A percentile compares a stretch with the other conserved stretches of the same genome.
Conservation (phyloP, 139 green algal species). For the Nannochloris sp. region DNA sequence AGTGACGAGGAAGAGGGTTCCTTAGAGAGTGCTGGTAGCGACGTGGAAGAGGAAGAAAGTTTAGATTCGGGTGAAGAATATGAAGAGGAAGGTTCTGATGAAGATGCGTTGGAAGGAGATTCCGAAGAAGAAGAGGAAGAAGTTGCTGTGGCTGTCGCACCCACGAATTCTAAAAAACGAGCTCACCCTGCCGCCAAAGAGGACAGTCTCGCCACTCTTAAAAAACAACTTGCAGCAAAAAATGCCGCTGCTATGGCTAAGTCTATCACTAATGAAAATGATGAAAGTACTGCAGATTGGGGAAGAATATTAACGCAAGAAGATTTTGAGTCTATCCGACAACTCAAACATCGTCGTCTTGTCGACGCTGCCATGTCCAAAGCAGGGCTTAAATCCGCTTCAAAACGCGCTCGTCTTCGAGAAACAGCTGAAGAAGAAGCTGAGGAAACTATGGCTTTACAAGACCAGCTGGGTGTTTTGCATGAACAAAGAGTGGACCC, state of each 20-base stretch:
- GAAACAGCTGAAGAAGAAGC: conserved; percentile 69
- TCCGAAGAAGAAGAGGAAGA: conserved; percentile 14
- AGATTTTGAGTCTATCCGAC: conserved; percentile 80
- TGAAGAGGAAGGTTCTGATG: conserved; percentile 5
- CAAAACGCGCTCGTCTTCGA: conserved; percentile 33
- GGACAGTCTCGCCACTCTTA: conserved; percentile 30
- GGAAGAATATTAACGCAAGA: conserved; percentile 71
- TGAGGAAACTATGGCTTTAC: conserved; percentile 51
- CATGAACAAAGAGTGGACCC: conserved; percentile 52
- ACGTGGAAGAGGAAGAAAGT: conserved; percentile 9
- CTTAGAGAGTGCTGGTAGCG: not conserved
- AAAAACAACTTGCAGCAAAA: conserved; percentile 28
- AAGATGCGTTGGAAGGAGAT: conserved; percentile 10
- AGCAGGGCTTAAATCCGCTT: conserved; percentile 70
- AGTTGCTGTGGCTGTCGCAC: conserved; percentile 8
- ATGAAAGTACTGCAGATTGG: conserved; percentile 49
- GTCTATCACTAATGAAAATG: not conserved
- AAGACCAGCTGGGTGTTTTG: conserved; percentile 15
- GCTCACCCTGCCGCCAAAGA: not conserved
- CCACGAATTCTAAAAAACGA: not conserved
- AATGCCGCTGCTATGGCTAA: not conserved
- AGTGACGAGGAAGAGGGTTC: conserved; percentile 21
- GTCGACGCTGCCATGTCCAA: conserved; percentile 68
- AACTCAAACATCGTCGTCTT: conserved; percentile 37
- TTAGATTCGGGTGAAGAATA: conserved; percentile 13